Conservation (phyloP, 495 filamentous ascomycete genomes). For the Penicillium manginii region DNA sequence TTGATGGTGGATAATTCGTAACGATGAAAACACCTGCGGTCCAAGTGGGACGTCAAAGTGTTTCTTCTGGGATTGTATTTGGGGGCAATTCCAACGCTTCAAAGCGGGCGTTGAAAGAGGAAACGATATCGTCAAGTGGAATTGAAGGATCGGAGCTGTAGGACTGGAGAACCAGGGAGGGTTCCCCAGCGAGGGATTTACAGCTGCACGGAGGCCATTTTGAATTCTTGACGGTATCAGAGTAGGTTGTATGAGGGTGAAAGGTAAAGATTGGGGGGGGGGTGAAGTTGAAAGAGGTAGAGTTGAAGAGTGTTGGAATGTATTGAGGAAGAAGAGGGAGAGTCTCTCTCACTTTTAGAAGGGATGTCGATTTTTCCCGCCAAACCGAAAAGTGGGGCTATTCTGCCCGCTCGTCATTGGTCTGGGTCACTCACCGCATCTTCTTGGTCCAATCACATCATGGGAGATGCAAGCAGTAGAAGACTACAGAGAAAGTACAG, state of each 20-base stretch:
- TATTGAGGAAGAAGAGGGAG: constrained; percentile 39
- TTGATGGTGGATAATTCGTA: constrained; percentile 21
- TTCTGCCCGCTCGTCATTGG: constrained; percentile 33
- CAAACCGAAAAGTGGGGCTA: constrained; percentile 23
- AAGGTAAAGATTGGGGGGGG: constrained; percentile 21
- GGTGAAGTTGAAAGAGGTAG: background rate
- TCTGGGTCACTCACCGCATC: constrained; percentile 43
- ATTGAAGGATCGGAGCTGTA: constrained; percentile 70
- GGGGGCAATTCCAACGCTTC: constrained; percentile 53
- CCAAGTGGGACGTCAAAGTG: constrained; percentile 43
- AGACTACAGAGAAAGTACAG: no score
- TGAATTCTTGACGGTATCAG: constrained; percentile 82
- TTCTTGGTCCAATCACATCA: constrained; percentile 23
- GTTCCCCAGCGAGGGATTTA: constrained; percentile 83
- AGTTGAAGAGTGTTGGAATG: constrained; percentile 14
- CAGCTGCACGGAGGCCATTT: constrained; percentile 90
- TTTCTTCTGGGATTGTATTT: constrained; percentile 44
- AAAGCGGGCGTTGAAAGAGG: constrained; percentile 57
- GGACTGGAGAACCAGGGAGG: constrained; percentile 75
- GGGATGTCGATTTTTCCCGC: constrained; percentile 39
- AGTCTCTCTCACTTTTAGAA: constrained; percentile 6
- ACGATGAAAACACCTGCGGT: constrained; percentile 47
- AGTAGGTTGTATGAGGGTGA: constrained; percentile 17
- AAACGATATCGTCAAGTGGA: constrained; percentile 78
- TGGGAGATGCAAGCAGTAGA: background rate